phyloP scores from a whole-genome alignment of 805 yeast genomes.

The Sungouiozyma ichnusensis region DNA sequence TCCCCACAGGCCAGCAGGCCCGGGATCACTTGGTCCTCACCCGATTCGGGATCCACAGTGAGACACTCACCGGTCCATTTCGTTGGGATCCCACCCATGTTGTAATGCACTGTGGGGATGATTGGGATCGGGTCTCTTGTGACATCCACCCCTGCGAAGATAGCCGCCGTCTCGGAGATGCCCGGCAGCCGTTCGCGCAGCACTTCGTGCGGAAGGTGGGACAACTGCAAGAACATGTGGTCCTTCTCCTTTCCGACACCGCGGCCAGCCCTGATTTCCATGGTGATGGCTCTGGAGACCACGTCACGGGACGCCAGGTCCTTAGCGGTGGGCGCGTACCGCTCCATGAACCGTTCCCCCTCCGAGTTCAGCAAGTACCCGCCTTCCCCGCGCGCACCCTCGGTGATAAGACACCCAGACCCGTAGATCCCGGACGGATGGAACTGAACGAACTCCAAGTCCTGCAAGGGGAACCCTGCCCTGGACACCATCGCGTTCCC shows the following conservation, averaged over 20 bases:
- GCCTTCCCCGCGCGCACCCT: constrained; percentile 99
- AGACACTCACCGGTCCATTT: constrained; percentile 93
- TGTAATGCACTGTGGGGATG: constrained; percentile 95
- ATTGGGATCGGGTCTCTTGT: constrained; percentile 99
- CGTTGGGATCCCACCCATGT: constrained; percentile 99
- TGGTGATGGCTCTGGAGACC: constrained; percentile 94
- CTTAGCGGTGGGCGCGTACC: constrained; percentile 97
- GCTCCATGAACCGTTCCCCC: constrained; percentile 99
- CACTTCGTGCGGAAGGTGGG: constrained; percentile 87
- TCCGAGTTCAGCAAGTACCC: constrained; percentile 91
- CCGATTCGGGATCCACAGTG: constrained; percentile 64
- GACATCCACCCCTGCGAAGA: constrained; percentile 98
- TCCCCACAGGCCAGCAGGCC: constrained; percentile 98
- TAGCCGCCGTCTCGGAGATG: constrained; percentile 96
- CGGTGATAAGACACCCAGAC: constrained; percentile 96
- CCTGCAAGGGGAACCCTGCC: constrained; percentile 97
- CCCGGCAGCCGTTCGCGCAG: constrained; percentile 96
- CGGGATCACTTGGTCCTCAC: constrained; percentile 84
- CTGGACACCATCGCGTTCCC: constrained; percentile 97
- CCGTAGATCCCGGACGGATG: constrained; percentile 99
- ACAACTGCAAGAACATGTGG: constrained; percentile 88
- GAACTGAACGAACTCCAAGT: constrained; percentile 95
- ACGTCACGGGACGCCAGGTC: constrained; percentile 98
- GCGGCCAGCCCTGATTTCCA: constrained; percentile 98
- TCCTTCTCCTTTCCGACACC: constrained; percentile 97